phyloP scores from a whole-genome alignment of 495 filamentous ascomycete species.

The Talaromyces borbonicus region DNA sequence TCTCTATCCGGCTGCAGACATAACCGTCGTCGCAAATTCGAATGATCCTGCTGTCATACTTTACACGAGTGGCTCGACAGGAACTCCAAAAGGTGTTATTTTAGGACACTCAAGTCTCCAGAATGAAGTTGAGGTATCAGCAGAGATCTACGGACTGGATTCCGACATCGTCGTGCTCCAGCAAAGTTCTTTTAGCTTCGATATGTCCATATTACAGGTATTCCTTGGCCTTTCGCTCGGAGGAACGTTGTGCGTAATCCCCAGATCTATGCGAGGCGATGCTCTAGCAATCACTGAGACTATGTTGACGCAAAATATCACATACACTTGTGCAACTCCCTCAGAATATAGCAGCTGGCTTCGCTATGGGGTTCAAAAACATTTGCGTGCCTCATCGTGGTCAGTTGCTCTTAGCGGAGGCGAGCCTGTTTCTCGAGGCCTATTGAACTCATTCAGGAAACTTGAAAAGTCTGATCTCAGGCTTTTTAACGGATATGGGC shows the following conservation, averaged over 20 bases:
- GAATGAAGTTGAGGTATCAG: constrained; percentile 21
- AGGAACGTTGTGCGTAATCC: constrained; percentile 22
- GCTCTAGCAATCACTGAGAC: constrained; percentile 22
- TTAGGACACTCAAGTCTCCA: constrained; percentile 20
- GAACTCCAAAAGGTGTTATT: constrained; percentile 28
- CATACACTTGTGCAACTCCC: constrained; percentile 27
- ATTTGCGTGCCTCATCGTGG: neutral
- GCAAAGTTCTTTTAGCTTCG: constrained; percentile 32
- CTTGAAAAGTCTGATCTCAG: constrained; percentile 13
- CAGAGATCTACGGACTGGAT: constrained; percentile 12
- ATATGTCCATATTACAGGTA: constrained; percentile 27
- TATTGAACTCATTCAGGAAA: constrained; percentile 15
- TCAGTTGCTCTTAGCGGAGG: constrained; percentile 12
- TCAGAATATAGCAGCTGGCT: constrained; percentile 32
- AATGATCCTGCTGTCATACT: constrained; percentile 24
- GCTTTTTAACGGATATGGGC: constrained; percentile 26
- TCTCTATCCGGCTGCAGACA: constrained; percentile 5
- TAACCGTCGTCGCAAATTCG: constrained; percentile 10
- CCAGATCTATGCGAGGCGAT: constrained; percentile 16
- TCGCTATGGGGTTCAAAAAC: constrained; percentile 12
- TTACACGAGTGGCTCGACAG: constrained; percentile 33
- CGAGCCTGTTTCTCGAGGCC: constrained; percentile 9
- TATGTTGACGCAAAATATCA: constrained; percentile 23
- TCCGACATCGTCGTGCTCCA: constrained; percentile 23
- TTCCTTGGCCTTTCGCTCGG: constrained; percentile 20